A percentile compares a stretch with the other conserved stretches of the same genome.
phyloP scores from a whole-genome alignment of 2,329 filamentous ascomycete species.

The Trichoderma asperellum region DNA sequence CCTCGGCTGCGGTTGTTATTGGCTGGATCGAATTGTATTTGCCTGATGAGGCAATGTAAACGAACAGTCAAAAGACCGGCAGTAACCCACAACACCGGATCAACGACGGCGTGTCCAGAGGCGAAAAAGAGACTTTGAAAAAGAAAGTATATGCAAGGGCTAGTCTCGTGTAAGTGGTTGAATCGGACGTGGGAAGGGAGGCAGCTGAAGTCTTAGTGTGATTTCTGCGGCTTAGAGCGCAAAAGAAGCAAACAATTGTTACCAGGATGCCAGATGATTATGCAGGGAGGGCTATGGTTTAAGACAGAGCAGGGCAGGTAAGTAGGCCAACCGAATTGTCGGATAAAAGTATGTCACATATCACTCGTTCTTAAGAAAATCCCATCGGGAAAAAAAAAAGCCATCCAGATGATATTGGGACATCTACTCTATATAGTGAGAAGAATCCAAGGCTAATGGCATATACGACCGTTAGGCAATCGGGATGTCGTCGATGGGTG shows the following conservation, averaged over 20 bases:
- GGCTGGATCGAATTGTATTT: conserved; percentile 7
- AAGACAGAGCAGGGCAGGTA: background rate
- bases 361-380: background rate
- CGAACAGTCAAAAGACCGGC: background rate
- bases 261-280: background rate
- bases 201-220: background rate
- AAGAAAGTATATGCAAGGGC: background rate
- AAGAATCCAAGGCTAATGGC: background rate
- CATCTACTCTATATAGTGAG: conserved; percentile 17
- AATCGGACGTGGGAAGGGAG: background rate
- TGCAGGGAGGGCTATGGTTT: background rate
- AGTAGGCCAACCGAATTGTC: background rate
- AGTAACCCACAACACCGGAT: background rate
- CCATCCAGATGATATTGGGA: background rate
- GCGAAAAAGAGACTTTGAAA: background rate
- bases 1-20: conserved; percentile 14
- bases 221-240: conserved; percentile 1
- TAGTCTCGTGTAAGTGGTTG: background rate
- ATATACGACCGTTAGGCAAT: conserved; percentile 12
- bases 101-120: background rate
- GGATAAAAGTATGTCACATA: background rate
- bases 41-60: conserved; percentile 27
- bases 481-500: background rate
- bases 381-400: background rate
- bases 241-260: conserved; percentile 3